Conservation (phyloP, 2,329 filamentous ascomycete genomes). For the Cucurbitaria berberidis region DNA sequence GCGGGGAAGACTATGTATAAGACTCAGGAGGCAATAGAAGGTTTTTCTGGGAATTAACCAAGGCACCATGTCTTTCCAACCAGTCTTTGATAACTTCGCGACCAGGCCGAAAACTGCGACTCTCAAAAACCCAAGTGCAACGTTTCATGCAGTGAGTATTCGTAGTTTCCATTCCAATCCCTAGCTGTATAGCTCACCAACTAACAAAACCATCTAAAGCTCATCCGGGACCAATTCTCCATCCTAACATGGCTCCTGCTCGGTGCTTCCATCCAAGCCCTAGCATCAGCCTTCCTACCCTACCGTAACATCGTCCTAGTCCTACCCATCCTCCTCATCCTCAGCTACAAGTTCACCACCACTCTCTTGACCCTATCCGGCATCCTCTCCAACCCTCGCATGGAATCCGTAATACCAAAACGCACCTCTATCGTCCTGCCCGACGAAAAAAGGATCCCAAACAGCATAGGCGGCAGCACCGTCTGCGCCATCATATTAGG, state of each 20-base stretch:
- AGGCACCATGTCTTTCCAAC: background rate
- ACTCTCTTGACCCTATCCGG: conserved; percentile 1
- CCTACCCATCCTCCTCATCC: conserved; percentile 11
- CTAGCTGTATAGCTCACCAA: background rate
- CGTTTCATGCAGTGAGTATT: background rate
- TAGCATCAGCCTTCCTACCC: conserved; percentile 6
- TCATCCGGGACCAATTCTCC: conserved; percentile 11
- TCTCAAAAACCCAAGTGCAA: background rate
- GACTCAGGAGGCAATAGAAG: too few species aligned
- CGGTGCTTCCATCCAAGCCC: conserved; percentile 10
- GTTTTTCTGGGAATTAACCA: too few species aligned
- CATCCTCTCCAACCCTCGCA: conserved; percentile 1
- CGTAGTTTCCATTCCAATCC: background rate
- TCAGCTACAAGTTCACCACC: conserved; percentile 8
- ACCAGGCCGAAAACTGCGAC: background rate
- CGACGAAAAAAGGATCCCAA: conserved; percentile 4
- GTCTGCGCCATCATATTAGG: conserved; percentile 15
- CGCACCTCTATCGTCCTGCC: conserved; percentile 7
- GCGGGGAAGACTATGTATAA: background rate
- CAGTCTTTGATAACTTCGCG: background rate
- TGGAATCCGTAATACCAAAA: conserved; percentile 3
- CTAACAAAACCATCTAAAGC: background rate
- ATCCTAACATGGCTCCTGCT: conserved; percentile 14
- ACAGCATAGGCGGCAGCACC: background rate
- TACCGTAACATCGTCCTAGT: conserved; percentile 17